These are phyloP conservation scores for Juglanconis sp. DNA, from an alignment of 2,329 filamentous ascomycete genomes.

Conservation along the genomic window DNA sequence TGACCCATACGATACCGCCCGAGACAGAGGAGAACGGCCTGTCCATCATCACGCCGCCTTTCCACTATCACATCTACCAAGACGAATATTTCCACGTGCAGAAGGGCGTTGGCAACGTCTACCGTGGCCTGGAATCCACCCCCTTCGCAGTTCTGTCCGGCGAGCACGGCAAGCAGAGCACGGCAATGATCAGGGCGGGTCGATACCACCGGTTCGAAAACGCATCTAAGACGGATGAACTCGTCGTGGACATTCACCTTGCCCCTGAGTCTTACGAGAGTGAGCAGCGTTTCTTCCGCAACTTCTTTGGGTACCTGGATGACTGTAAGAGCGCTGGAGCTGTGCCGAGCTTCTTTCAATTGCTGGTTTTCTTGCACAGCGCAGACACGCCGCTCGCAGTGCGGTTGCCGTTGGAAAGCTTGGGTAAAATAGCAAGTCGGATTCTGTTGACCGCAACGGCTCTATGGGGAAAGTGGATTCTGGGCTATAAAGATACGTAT, in stretches of 20 bases:
- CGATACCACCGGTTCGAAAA: conserved; percentile 17
- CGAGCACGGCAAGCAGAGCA: neutral
- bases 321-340: conserved; percentile 19
- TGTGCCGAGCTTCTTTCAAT: conserved; percentile 21
- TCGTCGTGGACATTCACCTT: conserved; percentile 17
- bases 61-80: conserved; percentile 23
- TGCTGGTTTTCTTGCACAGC: conserved; percentile 21
- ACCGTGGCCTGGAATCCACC: conserved; percentile 1
- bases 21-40: neutral
- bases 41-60: conserved; percentile 19
- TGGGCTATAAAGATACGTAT: conserved; percentile 18
- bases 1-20: conserved; percentile 12
- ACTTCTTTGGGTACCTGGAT: conserved; percentile 22
- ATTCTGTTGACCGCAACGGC: conserved; percentile 5
- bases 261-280: conserved; percentile 16
- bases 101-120: conserved; percentile 20
- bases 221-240: conserved; percentile 4
- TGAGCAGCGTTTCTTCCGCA: conserved; percentile 25
- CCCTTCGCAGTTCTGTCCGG: neutral
- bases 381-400: conserved; percentile 18
- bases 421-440: conserved; percentile 3
- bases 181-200: conserved; percentile 1
- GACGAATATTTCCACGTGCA: conserved; percentile 22
- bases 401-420: conserved; percentile 8
- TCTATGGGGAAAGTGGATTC: conserved; percentile 15